Evolutionary conservation across 2,329 filamentous ascomycete species (phyloP).

Genomic region (Fonsecaea monophora): DNA sequence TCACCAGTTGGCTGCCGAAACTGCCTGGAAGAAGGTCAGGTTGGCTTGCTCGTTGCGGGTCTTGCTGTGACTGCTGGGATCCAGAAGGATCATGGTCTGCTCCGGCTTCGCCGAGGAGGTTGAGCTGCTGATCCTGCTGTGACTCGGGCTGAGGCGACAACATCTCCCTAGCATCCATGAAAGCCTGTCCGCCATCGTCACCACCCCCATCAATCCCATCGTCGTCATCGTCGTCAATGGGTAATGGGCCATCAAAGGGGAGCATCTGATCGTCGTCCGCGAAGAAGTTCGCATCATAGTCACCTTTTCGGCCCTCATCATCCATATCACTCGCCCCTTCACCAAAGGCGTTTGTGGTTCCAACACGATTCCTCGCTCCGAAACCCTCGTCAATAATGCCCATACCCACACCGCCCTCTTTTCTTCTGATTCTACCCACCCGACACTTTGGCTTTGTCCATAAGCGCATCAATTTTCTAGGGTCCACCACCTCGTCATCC

Average conservation of each 20-base stretch:
- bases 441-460: conserved; percentile 95
- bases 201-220: conserved; percentile 19
- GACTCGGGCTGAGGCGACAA: conserved; percentile 49
- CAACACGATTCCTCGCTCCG: conserved; percentile 70
- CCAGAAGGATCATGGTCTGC: conserved; percentile 24
- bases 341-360: conserved; percentile 58
- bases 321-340: conserved; percentile 46
- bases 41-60: conserved; percentile 17
- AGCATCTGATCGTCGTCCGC: conserved; percentile 67
- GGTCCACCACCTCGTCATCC: conserved; percentile 98
- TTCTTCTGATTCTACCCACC: conserved; percentile 67
- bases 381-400: conserved; percentile 94
- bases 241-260: conserved; percentile 54
- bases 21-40: conserved; percentile 56
- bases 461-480: conserved; percentile 82
- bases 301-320: conserved; percentile 66
- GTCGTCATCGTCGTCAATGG: conserved; percentile 53
- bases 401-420: conserved; percentile 55
- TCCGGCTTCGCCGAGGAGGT: conserved; percentile 24
- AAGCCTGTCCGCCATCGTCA: conserved; percentile 45
- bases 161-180: conserved; percentile 58
- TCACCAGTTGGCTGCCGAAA: conserved; percentile 68
- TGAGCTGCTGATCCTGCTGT: conserved; percentile 24
- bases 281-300: conserved; percentile 98
- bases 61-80: conserved; percentile 25